phyloP scores from a whole-genome alignment of 345 rosid genomes.

The Zanthoxylum bungeanum region DNA sequence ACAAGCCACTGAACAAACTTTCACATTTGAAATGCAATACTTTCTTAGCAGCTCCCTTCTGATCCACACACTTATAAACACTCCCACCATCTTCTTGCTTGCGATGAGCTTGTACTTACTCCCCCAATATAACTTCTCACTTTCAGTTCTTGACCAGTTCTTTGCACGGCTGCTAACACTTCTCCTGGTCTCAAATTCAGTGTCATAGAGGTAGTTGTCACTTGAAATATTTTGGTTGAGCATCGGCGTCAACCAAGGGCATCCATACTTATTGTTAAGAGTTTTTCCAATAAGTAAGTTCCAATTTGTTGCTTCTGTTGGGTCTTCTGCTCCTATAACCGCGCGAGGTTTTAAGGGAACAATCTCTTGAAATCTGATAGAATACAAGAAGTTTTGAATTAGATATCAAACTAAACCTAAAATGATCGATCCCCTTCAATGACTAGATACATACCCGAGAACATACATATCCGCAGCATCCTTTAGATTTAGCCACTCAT shows the following conservation, averaged over 20 bases:
- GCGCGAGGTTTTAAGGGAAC: slow-evolving; percentile 51
- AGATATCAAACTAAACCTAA: background rate
- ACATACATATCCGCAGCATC: slow-evolving; percentile 69
- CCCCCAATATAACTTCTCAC: slow-evolving; percentile 11
- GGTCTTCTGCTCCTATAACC: slow-evolving; percentile 63
- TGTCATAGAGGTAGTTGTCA: slow-evolving; percentile 29
- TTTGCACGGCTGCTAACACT: slow-evolving; percentile 24
- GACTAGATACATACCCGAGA: slow-evolving; percentile 54
- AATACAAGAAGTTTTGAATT: background rate
- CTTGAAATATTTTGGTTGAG: slow-evolving; percentile 33
- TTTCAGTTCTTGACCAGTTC: slow-evolving; percentile 17
- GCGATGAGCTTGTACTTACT: slow-evolving; percentile 56
- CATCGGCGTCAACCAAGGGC: slow-evolving; percentile 52
- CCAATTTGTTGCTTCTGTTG: slow-evolving; percentile 63
- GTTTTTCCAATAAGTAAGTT: slow-evolving; percentile 58
- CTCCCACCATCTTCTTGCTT: slow-evolving; percentile 80
- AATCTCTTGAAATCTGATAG: slow-evolving; percentile 61
- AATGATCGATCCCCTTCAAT: background rate
- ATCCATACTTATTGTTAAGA: slow-evolving; percentile 40
- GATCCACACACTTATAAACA: slow-evolving; percentile 71
- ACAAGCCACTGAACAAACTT: slow-evolving; percentile 61
- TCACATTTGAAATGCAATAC: slow-evolving; percentile 47
- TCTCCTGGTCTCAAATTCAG: slow-evolving; percentile 14
- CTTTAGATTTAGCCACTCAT: slow-evolving; percentile 69
- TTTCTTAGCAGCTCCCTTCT: slow-evolving; percentile 48